Evolutionary conservation across 2,329 filamentous ascomycete genomes (phyloP).

Genomic region (Phyllosticta citriasiana): DNA sequence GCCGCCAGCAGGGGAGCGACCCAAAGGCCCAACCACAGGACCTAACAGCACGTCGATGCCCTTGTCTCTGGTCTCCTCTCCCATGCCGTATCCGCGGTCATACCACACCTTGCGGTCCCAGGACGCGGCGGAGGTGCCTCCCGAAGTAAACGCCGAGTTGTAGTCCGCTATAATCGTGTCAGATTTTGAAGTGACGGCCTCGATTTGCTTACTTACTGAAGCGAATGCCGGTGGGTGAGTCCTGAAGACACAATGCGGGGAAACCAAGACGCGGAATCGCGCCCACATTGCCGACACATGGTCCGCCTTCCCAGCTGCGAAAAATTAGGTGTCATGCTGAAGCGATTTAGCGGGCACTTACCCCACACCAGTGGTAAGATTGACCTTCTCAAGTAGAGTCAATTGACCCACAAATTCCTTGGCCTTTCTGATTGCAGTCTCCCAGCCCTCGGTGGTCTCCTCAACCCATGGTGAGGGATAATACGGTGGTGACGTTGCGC

Average conservation of each 20-base stretch:
- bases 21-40: constrained; percentile 65
- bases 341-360: constrained; percentile 34
- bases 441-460: constrained; percentile 59
- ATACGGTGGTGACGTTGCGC: constrained; percentile 48
- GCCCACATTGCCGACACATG: constrained; percentile 68
- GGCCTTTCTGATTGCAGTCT: constrained; percentile 64
- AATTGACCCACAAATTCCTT: constrained; percentile 71
- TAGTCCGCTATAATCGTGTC: constrained; percentile 50
- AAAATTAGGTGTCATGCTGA: constrained; percentile 10
- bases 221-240: constrained; percentile 72
- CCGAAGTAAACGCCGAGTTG: constrained; percentile 70
- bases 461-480: constrained; percentile 87
- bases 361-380: constrained; percentile 84
- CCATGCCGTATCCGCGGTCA: constrained; percentile 62
- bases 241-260: constrained; percentile 72
- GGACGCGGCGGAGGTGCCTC: constrained; percentile 71
- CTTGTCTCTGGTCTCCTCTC: constrained; percentile 62
- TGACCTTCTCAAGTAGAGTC: constrained; percentile 83
- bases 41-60: constrained; percentile 67
- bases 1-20: constrained; percentile 57
- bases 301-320: constrained; percentile 54
- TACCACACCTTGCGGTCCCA: constrained; percentile 67
- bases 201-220: constrained; percentile 35
- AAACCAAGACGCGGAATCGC: constrained; percentile 61
- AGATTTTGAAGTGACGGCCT: not conserved